Base-by-base conservation (phyloP, 805 yeast genomes). In the Saccharomycopsis fodiens region DNA sequence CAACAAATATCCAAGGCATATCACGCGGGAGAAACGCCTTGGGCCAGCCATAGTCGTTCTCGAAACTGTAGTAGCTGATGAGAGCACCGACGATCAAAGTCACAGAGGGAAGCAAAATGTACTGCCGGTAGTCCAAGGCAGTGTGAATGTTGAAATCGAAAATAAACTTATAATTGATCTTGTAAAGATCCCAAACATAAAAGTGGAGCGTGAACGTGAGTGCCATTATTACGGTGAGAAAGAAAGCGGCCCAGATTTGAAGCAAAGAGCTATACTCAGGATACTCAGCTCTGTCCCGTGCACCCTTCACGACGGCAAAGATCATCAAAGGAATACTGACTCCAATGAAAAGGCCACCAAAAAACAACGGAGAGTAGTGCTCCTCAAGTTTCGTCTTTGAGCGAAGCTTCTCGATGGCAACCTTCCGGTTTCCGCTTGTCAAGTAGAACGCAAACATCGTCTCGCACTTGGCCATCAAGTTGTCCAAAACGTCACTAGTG, bases 201-300 rank as follows among this genome's bases (percentile, higher is more conserved):
- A 94, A 78, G 58, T 85, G 79, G 37, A 84, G 47, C 12, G 81
- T 79, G 58, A 89, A 80, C 2, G 86, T 64, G 20, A 80, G 54
- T 4, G 78, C 64, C 57, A 82, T 72, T n/a, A 89, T 52, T 27
- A 72, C 66, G 3, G 81, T 60, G 48, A 88, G 56, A 54, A 87
- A 74, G 61, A 87, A 88, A 1, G 97, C 97, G 6, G 82, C 97
- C 95, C 96, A 93, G 2, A 93, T 70, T 56, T 94, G 97, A 35
- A 91, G 61, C 46, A 91, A 57, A 48, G 65, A 80, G 37, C 61
- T 65, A 0, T 81, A 84, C 50, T 81, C 83, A 0, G 77, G 76
- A 4, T 20, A 31, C 3, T 47, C 50, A 0, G 70, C 67, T 15
- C 66, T 60, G 12, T 63, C 57, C 1, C 59, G 46, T 8, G 81